Evolutionary conservation across 805 yeast species (phyloP).

Genomic region (Yueomyces sp.): DNA sequence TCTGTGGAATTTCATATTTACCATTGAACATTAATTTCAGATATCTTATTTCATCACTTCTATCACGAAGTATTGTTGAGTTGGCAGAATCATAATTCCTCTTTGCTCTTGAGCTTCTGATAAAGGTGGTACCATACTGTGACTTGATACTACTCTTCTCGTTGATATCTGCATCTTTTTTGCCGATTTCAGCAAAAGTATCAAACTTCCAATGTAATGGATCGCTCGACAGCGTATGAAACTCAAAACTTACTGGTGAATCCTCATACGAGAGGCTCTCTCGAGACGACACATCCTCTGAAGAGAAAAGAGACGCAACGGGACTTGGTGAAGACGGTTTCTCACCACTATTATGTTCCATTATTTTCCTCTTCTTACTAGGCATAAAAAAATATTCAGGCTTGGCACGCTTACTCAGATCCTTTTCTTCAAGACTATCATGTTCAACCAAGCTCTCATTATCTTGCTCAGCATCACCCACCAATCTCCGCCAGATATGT

Average conservation of each 20-base stretch:
- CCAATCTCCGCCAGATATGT: not conserved
- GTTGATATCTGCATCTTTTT: not conserved
- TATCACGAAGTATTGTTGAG: slow-evolving; percentile 6
- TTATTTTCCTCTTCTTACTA: not conserved
- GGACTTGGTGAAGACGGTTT: too few species aligned
- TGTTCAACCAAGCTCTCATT: not conserved
- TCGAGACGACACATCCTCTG: too few species aligned
- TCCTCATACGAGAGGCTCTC: too few species aligned
- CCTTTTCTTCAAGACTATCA: not conserved
- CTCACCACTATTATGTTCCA: not conserved
- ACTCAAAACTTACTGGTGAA: too few species aligned
- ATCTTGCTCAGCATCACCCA: not conserved
- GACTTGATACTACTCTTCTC: not conserved
- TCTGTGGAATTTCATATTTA: slow-evolving; percentile 23
- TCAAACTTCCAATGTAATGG: not conserved
- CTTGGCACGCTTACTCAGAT: not conserved
- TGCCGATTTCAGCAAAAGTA: not conserved
- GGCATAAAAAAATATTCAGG: not conserved
- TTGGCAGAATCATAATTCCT: slow-evolving; percentile 2
- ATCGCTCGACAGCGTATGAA: not conserved
- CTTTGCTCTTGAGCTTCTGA: slow-evolving; percentile 4
- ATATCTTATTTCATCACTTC: slow-evolving; percentile 18
- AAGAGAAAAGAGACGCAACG: too few species aligned
- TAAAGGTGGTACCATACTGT: slow-evolving; percentile 27
- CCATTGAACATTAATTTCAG: slow-evolving; percentile 24